These are phyloP conservation scores for Butyriboletus loyo DNA, from an alignment of 768 basidiomycete species.

Conservation along the genomic window DNA sequence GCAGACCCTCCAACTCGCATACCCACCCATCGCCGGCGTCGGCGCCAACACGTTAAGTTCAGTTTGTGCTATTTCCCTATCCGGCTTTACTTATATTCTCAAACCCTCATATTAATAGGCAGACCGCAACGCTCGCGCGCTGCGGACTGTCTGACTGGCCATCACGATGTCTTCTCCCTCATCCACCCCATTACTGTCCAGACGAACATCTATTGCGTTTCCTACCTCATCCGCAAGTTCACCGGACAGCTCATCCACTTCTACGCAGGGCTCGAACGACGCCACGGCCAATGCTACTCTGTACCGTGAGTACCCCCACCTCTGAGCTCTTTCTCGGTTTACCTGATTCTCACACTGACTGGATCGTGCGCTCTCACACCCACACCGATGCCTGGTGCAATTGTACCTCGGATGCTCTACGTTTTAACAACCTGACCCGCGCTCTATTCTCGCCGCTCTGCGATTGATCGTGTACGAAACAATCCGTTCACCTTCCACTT, in stretches of 20 bases:
- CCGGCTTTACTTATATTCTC: not conserved
- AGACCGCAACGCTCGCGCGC: not conserved
- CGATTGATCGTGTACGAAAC: slow-evolving; percentile 6
- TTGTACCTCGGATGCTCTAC: not conserved
- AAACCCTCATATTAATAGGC: slow-evolving; percentile 19
- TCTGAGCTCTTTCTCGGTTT: not conserved
- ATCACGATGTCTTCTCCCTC: slow-evolving; percentile 12
- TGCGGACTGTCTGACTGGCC: not conserved
- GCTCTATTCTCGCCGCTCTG: not conserved
- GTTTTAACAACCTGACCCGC: too few relatives aligned
- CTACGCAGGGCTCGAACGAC: not conserved
- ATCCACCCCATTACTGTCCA: not conserved
- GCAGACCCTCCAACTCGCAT: not conserved
- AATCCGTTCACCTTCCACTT: not conserved
- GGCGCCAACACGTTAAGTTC: not conserved
- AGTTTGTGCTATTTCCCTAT: not conserved
- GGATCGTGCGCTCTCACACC: slow-evolving; percentile 6
- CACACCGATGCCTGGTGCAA: not conserved
- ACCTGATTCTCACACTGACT: slow-evolving; percentile 18
- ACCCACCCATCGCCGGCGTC: slow-evolving; percentile 1
- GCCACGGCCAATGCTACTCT: slow-evolving; percentile 22
- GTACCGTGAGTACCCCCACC: slow-evolving; percentile 24
- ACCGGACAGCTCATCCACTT: not conserved
- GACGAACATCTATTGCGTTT: not conserved
- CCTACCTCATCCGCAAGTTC: not conserved